Evolutionary conservation across 371 early-diverging fungal genomes (phyloP), one percentile per base, ranked within the genome.

Genomic region (Smittium culicis): DNA sequence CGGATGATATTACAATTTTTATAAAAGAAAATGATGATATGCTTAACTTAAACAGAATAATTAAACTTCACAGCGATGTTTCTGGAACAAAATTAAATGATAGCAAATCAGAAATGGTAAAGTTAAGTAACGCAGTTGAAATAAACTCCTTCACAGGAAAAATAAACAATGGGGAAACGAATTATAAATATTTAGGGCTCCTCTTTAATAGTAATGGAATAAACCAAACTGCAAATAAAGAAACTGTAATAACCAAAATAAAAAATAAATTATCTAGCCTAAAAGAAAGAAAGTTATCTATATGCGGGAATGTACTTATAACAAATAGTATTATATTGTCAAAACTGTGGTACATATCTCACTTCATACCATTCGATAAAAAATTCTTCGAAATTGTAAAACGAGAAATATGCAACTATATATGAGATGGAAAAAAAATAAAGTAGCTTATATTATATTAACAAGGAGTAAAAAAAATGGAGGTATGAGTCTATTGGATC

Each of bases 1-100:
- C 71, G 16, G 71, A 70, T 29, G 68, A 70, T 32, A n/a, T 70
- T 1, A 61, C 68, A 2, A 14, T 68, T 1, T 62, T 55, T 1
- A 58, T 58, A 2, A 61, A 55, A 30, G 63, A 58, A 0, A 63
- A 58, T 2, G 55, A 2, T 1, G 71, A 68, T 35, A 2, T 70
- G 0, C 25, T 0, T 1, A 30, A 27, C 0, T 67, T 70, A 56
- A 8, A 24, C 1, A n/a, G 0, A 2, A 62, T 56, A 0, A 54
- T 63, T 5, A 31, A 58, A 1, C 55, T 67, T 14, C 67, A 70
- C 17, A 25, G 56, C 17, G 0, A 2, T 24, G 64, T 67, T 35
- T 70, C 67, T 0, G 67, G 67, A 17, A 63, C 67, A 0, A 28
- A 60, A 0, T 31, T 70, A 1, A 70, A 70, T 30, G 27, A 67